A percentile compares a stretch with the other conserved stretches of the same genome.
These are phyloP conservation scores for Pseudevernia furfuracea DNA, from an alignment of 495 filamentous ascomycete species.

Conservation along the genomic window DNA sequence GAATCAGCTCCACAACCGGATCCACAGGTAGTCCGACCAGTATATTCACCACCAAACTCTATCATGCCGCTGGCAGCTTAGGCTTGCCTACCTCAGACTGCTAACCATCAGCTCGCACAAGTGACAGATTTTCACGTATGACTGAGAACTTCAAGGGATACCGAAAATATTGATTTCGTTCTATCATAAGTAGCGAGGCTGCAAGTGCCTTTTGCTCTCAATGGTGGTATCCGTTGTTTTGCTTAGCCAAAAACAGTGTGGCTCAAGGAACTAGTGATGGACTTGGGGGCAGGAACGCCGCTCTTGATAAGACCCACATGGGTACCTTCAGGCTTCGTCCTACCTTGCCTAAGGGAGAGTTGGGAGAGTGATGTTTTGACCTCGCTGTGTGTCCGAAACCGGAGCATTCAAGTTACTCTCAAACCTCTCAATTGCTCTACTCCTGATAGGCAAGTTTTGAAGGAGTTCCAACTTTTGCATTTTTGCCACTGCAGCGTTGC, in stretches of 20 bases:
- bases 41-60: conserved; percentile 20
- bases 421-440: background rate
- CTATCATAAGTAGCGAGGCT: background rate
- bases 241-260: background rate
- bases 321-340: background rate
- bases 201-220: background rate
- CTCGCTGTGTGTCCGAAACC: background rate
- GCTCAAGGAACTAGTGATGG: background rate
- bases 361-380: background rate
- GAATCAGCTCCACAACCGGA: conserved; percentile 3
- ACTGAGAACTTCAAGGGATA: background rate
- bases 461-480: background rate
- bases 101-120: background rate
- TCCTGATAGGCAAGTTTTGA: background rate
- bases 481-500: background rate
- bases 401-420: background rate
- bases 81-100: background rate
- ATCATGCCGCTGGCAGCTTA: conserved; percentile 21
- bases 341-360: background rate
- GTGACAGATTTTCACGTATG: background rate
- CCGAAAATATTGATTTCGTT: background rate
- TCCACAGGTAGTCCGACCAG: background rate
- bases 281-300: background rate
- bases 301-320: background rate
- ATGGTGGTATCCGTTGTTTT: background rate